Evolutionary conservation across 78 protist genomes (phyloP).

Genomic region (Dictyostelium firmibasis): DNA sequence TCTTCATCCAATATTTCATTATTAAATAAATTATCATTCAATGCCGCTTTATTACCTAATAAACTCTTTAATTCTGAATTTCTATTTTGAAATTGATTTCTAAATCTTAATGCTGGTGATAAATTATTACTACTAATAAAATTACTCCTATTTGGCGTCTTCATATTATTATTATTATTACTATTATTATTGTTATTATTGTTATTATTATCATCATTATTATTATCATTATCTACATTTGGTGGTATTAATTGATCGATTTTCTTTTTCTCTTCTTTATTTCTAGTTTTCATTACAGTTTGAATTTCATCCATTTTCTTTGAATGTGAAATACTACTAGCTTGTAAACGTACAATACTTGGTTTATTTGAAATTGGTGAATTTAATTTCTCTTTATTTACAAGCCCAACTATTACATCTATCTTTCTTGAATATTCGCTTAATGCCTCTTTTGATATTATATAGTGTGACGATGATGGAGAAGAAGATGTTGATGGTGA

Average conservation of each 20-base stretch:
- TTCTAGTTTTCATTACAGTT: constrained; percentile 39
- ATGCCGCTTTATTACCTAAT: neutral
- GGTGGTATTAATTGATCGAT: neutral
- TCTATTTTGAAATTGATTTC: constrained; percentile 28
- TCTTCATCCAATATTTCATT: constrained; percentile 5
- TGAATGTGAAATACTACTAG: constrained; percentile 46
- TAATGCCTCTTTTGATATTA: constrained; percentile 19
- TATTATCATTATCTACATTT: neutral
- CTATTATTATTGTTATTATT: neutral
- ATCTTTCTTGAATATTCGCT: constrained; percentile 63
- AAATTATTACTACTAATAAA: too few relatives aligned
- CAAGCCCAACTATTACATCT: constrained; percentile 42
- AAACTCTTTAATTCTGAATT: neutral
- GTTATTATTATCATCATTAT: neutral
- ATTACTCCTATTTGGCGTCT: neutral
- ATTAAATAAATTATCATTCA: neutral
- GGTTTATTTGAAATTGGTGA: constrained; percentile 60
- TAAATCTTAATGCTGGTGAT: constrained; percentile 24
- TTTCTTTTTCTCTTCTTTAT: constrained; percentile 42
- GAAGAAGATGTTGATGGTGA: neutral
- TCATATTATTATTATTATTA: neutral
- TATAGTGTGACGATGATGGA: neutral
- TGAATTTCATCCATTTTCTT: constrained; percentile 73
- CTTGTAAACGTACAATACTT: constrained; percentile 49
- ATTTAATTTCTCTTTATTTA: constrained; percentile 39